These are phyloP conservation scores for Mediolabrus comicus DNA, from an alignment of 108 stramenopile species.

Conservation along the genomic window DNA sequence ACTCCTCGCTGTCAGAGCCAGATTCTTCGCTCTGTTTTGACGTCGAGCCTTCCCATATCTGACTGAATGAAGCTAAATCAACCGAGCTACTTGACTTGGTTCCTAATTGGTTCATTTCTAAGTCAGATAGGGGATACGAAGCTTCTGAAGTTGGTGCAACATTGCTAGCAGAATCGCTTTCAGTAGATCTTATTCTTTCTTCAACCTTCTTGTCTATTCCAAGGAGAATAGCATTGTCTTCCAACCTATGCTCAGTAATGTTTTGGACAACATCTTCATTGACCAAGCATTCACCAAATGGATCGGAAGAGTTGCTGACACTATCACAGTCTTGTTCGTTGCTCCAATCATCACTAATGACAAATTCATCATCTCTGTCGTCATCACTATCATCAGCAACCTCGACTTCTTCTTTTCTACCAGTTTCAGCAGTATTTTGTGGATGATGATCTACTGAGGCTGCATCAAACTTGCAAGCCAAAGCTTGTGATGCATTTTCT, in stretches of 20 bases:
- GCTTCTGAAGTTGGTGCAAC: neutral
- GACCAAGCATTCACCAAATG: neutral
- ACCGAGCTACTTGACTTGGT: neutral
- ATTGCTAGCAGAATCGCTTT: neutral
- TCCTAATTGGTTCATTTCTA: neutral
- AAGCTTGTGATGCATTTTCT: neutral
- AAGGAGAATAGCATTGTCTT: neutral
- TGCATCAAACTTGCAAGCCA: neutral
- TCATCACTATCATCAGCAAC: neutral
- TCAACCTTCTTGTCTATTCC: neutral
- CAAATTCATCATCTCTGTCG: slow-evolving; percentile 15
- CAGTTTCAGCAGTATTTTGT: neutral
- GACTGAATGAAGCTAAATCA: neutral
- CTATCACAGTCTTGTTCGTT: neutral
- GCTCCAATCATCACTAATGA: slow-evolving; percentile 11
- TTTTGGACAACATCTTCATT: neutral
- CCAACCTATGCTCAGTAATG: neutral
- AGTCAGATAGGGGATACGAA: neutral
- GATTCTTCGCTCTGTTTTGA: neutral
- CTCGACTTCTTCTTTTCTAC: neutral
- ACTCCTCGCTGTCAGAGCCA: neutral
- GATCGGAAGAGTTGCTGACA: neutral
- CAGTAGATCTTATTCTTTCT: neutral
- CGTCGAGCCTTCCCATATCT: neutral
- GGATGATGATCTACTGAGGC: neutral